These are phyloP conservation scores for Zoysia pacifica DNA, from an alignment of 176 grass and related monocot genomes.

Conservation along the genomic window DNA sequence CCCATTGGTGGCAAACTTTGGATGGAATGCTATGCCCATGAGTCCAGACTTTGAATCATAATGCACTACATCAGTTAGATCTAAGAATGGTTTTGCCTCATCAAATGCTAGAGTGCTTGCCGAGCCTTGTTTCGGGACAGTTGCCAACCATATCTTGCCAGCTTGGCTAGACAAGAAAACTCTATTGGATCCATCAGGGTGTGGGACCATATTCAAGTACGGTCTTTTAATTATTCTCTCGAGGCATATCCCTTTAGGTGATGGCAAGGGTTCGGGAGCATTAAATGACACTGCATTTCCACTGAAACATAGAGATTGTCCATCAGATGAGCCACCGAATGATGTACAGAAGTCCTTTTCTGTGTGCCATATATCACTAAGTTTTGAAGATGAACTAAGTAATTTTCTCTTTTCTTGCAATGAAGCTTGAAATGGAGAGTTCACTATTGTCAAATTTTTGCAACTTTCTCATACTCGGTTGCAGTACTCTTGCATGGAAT, in stretches of 20 bases:
- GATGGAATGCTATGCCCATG: slow-evolving; percentile 25
- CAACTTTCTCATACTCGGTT: slow-evolving; percentile 66
- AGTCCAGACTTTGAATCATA: slow-evolving; percentile 51
- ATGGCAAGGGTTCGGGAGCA: slow-evolving; percentile 47
- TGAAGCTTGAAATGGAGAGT: slow-evolving; percentile 74
- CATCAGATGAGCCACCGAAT: slow-evolving; percentile 62
- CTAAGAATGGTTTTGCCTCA: background rate
- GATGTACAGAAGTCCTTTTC: slow-evolving; percentile 71
- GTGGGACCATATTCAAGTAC: slow-evolving; percentile 75
- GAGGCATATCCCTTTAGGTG: slow-evolving; percentile 78
- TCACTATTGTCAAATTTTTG: slow-evolving; percentile 62
- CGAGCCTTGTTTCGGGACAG: slow-evolving; percentile 77
- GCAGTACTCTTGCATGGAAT: slow-evolving; percentile 62
- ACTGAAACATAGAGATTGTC: slow-evolving; percentile 64
- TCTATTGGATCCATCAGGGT: slow-evolving; percentile 92
- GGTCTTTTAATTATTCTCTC: slow-evolving; percentile 84
- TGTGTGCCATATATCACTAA: slow-evolving; percentile 74
- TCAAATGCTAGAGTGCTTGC: slow-evolving; percentile 54
- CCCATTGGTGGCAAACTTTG: slow-evolving; percentile 61
- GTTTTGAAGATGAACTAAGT: slow-evolving; percentile 54
- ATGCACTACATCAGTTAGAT: background rate
- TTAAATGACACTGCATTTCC: slow-evolving; percentile 74
- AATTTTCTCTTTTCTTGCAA: slow-evolving; percentile 49
- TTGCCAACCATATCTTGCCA: slow-evolving; percentile 86
- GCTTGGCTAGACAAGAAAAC: slow-evolving; percentile 80